Conservation (phyloP, 805 yeast species). For the Torulaspora delbrueckii region DNA sequence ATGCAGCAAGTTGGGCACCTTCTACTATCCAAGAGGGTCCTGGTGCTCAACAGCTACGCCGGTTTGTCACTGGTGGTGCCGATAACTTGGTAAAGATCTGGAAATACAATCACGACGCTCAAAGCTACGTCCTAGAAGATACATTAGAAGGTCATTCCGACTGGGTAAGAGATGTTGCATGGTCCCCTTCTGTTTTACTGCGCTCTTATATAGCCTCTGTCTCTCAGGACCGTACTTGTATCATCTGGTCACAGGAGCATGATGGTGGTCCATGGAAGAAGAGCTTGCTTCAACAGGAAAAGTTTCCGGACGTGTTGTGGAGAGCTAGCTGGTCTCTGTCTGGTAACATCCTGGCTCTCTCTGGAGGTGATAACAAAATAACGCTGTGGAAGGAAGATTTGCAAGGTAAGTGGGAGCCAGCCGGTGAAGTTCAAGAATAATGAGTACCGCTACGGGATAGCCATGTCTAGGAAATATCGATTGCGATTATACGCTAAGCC, state of each 20-base stretch:
- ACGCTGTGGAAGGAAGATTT: slow-evolving; percentile 95
- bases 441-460: background rate
- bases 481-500: background rate
- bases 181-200: slow-evolving; percentile 90
- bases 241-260: slow-evolving; percentile 88
- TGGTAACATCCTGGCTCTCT: slow-evolving; percentile 90
- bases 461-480: background rate
- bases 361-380: slow-evolving; percentile 94
- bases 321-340: slow-evolving; percentile 96
- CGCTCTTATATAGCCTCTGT: slow-evolving; percentile 93
- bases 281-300: slow-evolving; percentile 65
- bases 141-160: slow-evolving; percentile 86
- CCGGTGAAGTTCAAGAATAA: slow-evolving; percentile 90
- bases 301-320: slow-evolving; percentile 97
- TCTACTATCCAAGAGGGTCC: slow-evolving; percentile 35
- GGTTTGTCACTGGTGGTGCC: slow-evolving; percentile 92
- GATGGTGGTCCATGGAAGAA: slow-evolving; percentile 72
- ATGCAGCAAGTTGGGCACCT: slow-evolving; percentile 95
- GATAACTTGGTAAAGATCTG: slow-evolving; percentile 92
- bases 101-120: slow-evolving; percentile 56
- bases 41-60: slow-evolving; percentile 45
- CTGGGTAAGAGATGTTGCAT: slow-evolving; percentile 98
- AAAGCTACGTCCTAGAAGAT: slow-evolving; percentile 66
- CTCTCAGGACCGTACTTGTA: slow-evolving; percentile 91
- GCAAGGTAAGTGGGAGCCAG: slow-evolving; percentile 92